Evolutionary conservation across 1,139 yeast species (phyloP), one percentile per base, ranked within the genome.

Genomic region (Taphrina flavorubra): DNA sequence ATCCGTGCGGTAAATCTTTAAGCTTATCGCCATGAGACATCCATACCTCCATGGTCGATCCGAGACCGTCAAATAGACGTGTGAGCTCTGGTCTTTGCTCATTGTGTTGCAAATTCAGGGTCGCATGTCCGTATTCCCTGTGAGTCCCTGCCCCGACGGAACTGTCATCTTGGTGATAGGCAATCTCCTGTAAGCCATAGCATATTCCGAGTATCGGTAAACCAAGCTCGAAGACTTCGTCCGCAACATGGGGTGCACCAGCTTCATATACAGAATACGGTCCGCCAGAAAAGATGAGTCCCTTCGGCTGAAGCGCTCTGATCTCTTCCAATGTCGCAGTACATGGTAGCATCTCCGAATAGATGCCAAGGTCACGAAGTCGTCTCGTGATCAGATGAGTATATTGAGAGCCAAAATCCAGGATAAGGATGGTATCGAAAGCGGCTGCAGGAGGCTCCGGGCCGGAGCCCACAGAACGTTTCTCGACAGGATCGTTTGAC

Each of bases 21-120:
- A 94, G 85, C 83, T 94, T 95, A 82, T 94, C 99, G 77, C 97
- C 97, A 80, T 94, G 99, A 59, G 98, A 92, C 99, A 94, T 94
- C 99, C 99, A 94, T 73, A 95, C 98, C 65, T 72, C 67, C 39
- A 61, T 49, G 18, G 36, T 55, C 36, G 60, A 62, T 36, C 91
- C 96, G 75, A 95, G 90, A 71, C 87, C 97, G 74, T 87, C 83
- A 81, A 94, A 92, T 74, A 94, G 83, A 42, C 90, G 87, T 79
- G 92, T 87, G 51, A 60, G 40, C 11, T 51, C 62, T 11, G 63
- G 65, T 25, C 51, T 51, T 11, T 42, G 39, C 36, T 18, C 40
- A 18, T 47, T 36, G 49, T 57, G 60, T 25, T 80, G 72, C 68
- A 92, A 96, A 74, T 87, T 84, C 79, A 94, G 84, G 71, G 90